Percentiles rank a stretch among this genome's conserved stretches.
phyloP scores from a whole-genome alignment of 2,329 filamentous ascomycete species.

The Chalaropsis thielavioides region DNA sequence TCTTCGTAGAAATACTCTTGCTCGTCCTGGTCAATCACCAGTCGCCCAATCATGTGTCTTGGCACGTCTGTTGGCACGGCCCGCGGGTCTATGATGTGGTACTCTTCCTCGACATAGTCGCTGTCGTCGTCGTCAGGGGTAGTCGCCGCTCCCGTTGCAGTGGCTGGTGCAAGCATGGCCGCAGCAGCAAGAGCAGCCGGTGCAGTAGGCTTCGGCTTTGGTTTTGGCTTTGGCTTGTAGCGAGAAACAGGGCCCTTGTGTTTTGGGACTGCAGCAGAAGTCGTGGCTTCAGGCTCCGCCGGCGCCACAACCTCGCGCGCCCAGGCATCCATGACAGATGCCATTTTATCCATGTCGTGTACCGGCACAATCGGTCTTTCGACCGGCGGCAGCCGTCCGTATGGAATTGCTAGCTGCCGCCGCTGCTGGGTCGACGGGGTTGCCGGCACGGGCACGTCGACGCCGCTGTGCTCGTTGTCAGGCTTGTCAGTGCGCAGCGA shows the following conservation, averaged over 20 bases:
- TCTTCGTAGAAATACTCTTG: constrained; percentile 40
- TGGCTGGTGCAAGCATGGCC: constrained; percentile 11
- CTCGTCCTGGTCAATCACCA: constrained; percentile 44
- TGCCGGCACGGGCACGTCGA: constrained; percentile 15
- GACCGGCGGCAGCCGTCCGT: constrained; percentile 25
- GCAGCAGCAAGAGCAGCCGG: constrained; percentile 7
- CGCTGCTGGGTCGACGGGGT: constrained; percentile 15
- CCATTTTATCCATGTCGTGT: constrained; percentile 34
- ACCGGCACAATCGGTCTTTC: constrained; percentile 26
- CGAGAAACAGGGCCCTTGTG: constrained; percentile 42
- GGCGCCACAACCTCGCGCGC: constrained; percentile 33
- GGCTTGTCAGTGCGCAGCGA: neutral
- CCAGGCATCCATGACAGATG: constrained; percentile 43
- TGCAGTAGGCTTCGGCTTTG: constrained; percentile 10
- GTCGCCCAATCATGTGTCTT: constrained; percentile 38
- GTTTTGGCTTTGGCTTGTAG: constrained; percentile 26
- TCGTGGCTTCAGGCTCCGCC: constrained; percentile 20
- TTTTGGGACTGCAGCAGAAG: constrained; percentile 30
- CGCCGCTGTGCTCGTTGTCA: neutral
- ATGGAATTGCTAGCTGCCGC: constrained; percentile 16
- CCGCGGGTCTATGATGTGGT: constrained; percentile 44
- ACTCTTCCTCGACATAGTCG: constrained; percentile 51
- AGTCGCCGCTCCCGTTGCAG: constrained; percentile 19
- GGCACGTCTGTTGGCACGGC: constrained; percentile 33
- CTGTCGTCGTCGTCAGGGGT: constrained; percentile 33